Conservation (phyloP, 2,329 filamentous ascomycete genomes). For the Scytalidium lignicola region DNA sequence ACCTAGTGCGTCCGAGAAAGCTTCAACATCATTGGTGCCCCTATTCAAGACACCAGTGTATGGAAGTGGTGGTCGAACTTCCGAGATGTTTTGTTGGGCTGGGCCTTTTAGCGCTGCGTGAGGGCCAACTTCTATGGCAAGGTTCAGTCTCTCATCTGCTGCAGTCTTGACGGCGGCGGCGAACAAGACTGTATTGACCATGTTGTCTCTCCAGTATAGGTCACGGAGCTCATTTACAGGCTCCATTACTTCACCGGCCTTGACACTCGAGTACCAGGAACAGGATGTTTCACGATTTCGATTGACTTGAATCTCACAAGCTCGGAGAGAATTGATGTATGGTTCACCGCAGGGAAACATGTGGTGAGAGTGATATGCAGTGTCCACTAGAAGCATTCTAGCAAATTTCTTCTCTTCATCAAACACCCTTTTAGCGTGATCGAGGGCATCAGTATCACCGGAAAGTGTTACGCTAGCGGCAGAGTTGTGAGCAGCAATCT, state of each 20-base stretch:
- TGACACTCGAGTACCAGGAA: constrained; percentile 33
- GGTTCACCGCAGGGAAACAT: constrained; percentile 13
- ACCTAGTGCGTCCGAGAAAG: too few relatives aligned
- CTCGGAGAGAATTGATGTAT: constrained; percentile 11
- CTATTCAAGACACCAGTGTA: constrained; percentile 14
- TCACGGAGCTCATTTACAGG: constrained; percentile 8
- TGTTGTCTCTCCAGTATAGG: constrained; percentile 31
- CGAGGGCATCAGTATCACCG: constrained; percentile 18
- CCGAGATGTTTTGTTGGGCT: constrained; percentile 9
- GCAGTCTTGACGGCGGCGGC: constrained; percentile 28
- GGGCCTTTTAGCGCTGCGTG: constrained; percentile 18
- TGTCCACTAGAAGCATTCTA: constrained; percentile 14
- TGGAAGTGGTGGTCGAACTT: constrained; percentile 6
- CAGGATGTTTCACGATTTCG: constrained; percentile 14
- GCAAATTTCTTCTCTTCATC: constrained; percentile 12
- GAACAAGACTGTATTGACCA: constrained; percentile 37
- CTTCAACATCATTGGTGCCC: constrained; percentile 9
- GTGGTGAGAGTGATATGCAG: constrained; percentile 24
- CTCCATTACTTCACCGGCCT: constrained; percentile 7
- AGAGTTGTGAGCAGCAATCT: constrained; percentile 28
- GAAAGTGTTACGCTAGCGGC: constrained; percentile 21
- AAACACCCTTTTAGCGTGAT: constrained; percentile 5
- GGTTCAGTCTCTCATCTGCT: constrained; percentile 10
- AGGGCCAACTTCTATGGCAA: constrained; percentile 18
- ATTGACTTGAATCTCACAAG: constrained; percentile 4